Evolutionary conservation across 352 stramenopile genomes (phyloP).

Genomic region (Globisporangium polare): DNA sequence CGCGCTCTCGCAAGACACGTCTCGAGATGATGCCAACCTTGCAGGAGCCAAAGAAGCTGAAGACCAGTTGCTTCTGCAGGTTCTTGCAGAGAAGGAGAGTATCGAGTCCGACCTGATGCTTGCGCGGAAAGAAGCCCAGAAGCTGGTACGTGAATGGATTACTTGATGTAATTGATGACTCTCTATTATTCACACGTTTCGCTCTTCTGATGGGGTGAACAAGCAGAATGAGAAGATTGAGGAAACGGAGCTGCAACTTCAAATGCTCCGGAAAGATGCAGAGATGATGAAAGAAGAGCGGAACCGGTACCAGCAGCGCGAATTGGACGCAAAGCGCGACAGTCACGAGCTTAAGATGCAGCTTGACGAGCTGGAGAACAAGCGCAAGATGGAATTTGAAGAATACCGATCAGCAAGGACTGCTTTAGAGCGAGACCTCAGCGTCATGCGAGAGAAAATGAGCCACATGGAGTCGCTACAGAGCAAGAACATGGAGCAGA

Average conservation of each 20-base stretch:
- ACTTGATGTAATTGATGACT: background rate
- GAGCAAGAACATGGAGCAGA: constrained; percentile 42
- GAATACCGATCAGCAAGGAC: constrained; percentile 48
- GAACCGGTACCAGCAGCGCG: constrained; percentile 54
- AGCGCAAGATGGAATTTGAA: constrained; percentile 61
- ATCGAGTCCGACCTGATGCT: constrained; percentile 38
- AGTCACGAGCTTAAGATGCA: constrained; percentile 62
- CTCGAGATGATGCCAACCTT: background rate
- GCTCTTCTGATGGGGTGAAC: background rate
- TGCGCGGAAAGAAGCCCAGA: constrained; percentile 40
- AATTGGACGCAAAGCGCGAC: constrained; percentile 51
- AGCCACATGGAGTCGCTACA: constrained; percentile 38
- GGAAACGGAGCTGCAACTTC: constrained; percentile 42
- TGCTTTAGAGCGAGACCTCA: constrained; percentile 53
- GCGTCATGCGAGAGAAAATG: constrained; percentile 49
- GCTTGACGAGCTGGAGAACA: constrained; percentile 65
- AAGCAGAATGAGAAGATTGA: constrained; percentile 45
- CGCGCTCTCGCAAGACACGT: background rate
- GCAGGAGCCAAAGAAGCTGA: constrained; percentile 15
- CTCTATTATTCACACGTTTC: too few relatives aligned
- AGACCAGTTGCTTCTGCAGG: constrained; percentile 58
- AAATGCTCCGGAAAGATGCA: constrained; percentile 41
- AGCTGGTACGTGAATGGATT: constrained; percentile 27
- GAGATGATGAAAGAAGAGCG: constrained; percentile 52
- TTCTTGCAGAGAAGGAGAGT: constrained; percentile 66